Evolutionary conservation across 1,284 basidiomycete genomes (phyloP).

Genomic region (Xanthoconium separans): DNA sequence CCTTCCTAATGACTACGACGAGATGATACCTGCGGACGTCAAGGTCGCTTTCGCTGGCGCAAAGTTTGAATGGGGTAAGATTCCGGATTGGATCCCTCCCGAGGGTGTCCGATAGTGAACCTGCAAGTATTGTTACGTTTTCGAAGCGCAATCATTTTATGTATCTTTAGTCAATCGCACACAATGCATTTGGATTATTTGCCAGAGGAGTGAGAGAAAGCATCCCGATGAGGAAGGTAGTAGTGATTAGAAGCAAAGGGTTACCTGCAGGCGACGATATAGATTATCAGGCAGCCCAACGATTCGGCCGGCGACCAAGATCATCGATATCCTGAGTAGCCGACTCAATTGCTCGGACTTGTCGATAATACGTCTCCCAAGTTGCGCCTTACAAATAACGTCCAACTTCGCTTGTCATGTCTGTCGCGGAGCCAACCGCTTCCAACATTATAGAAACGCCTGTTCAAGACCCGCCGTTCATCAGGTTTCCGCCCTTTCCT

Average conservation of each 20-base stretch:
- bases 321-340: constrained; percentile 3
- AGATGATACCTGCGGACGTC: constrained; percentile 50
- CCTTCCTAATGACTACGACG: constrained; percentile 58
- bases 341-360: constrained; percentile 21
- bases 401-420: constrained; percentile 17
- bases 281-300: constrained; percentile 16
- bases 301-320: constrained; percentile 7
- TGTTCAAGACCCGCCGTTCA: constrained; percentile 20
- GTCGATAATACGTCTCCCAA: constrained; percentile 10
- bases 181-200: background rate
- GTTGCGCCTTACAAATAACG: constrained; percentile 16
- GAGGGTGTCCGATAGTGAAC: constrained; percentile 50
- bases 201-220: background rate
- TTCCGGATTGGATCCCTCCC: constrained; percentile 80
- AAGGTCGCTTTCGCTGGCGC: constrained; percentile 58
- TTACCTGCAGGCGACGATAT: background rate
- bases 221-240: constrained; percentile 16
- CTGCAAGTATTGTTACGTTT: background rate
- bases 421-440: constrained; percentile 11
- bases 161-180: constrained; percentile 3
- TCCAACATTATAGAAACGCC: constrained; percentile 8
- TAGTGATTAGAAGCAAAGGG: background rate
- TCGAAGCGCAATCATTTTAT: background rate
- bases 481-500: constrained; percentile 64
- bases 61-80: constrained; percentile 69